Base-by-base conservation (phyloP, 352 stramenopile genomes). In the Pythium chondricola region DNA sequence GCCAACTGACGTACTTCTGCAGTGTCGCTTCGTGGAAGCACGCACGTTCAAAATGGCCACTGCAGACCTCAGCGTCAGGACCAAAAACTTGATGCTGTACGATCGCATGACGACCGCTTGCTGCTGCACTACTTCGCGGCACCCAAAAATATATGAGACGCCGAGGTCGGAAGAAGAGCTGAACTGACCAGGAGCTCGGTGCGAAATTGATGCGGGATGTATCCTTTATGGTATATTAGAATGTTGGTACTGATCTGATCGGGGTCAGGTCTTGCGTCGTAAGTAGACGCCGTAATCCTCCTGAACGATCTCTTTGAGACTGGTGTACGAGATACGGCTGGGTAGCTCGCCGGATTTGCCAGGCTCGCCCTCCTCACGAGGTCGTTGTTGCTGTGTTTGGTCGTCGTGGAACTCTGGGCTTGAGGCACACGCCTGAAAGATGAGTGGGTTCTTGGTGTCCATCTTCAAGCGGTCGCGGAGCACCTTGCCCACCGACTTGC, bases 401-500 rank as follows among this genome's bases (percentile, higher is more conserved):
- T n/a, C n/a, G 25, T 25, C 7, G 14, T 54, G 52, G n/a, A 62
- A 57, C 30, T 63, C 56, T 30, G 30, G 14, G 24, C 48, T 58
- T 7, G 22, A 9, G 0, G 6, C 27, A 31, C 51, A 69, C 8
- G 67, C 65, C 20, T 55, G 52, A 10, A 60, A 55, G 13, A 83
- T 38, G 16, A 87, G 35, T 11, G 70, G 66, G 44, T 71, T 83
- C 21, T 55, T 71, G 0, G 16, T 13, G 44, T 85, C 64, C 39
- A 83, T 64, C 41, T 76, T 83, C 3, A 88, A 54, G 0, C 76
- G 67, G 9, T 73, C 58, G 14, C 74, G 73, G 13, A 85, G 42
- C 35, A 85, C 67, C 43, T 80, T 83, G 14, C 74, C 76, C 6
- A 85, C 56, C 36, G 75, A 80, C 46, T 83, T 81, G 45, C 61